Evolutionary conservation across 768 basidiomycete genomes (phyloP).

Genomic region (Phaffia tasmanica): DNA sequence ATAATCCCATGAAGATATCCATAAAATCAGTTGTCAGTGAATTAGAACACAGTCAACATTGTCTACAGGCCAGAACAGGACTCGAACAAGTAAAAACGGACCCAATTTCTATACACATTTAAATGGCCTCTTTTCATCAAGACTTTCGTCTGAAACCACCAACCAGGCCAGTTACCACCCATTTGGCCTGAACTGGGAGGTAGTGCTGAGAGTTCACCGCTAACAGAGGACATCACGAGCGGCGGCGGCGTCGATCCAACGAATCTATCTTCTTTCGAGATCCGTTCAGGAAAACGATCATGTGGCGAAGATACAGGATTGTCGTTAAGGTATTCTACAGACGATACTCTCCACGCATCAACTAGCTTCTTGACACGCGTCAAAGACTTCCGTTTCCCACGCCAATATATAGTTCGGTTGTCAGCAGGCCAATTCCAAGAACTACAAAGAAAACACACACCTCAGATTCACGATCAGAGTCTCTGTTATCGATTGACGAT

Average conservation of each 20-base stretch:
- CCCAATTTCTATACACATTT: conserved; percentile 30
- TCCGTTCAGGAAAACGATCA: no score
- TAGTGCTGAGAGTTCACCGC: no score
- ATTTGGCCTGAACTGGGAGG: no score
- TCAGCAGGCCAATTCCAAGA: no score
- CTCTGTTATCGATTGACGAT: conserved; percentile 40
- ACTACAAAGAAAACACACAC: conserved; percentile 1
- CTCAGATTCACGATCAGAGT: conserved; percentile 38
- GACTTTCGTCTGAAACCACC: conserved; percentile 31
- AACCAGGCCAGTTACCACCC: conserved; percentile 28
- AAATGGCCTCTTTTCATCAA: conserved; percentile 32
- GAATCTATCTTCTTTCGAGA: no score
- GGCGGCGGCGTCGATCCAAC: no score
- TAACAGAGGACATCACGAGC: no score
- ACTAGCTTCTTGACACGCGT: conserved; percentile 38
- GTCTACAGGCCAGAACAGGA: no score
- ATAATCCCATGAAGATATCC: conserved; percentile 24
- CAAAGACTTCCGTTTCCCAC: conserved; percentile 27
- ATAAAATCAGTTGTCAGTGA: no score
- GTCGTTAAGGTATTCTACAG: background rate
- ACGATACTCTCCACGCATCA: conserved; percentile 37
- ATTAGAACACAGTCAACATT: no score
- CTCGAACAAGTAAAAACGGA: no score
- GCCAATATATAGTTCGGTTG: background rate
- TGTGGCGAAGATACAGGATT: background rate